phyloP scores from a whole-genome alignment of 2,329 filamentous ascomycete species.

The Colletotrichum endophyticum region DNA sequence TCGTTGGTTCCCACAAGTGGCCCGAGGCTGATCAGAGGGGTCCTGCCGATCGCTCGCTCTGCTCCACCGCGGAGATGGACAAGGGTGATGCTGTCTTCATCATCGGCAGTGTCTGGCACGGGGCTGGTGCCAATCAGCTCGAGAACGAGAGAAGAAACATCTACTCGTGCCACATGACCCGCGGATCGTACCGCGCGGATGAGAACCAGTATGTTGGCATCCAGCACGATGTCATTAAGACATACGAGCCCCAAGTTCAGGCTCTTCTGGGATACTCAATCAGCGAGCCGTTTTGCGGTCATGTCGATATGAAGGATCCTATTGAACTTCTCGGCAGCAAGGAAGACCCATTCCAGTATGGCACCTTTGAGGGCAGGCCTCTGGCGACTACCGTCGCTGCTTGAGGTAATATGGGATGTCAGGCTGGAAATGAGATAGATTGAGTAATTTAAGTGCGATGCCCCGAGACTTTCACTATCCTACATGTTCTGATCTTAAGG shows the following conservation, averaged over 20 bases:
- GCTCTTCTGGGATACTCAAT: not conserved
- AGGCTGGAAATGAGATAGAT: not conserved
- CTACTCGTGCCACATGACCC: not conserved
- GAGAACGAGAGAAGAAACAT: not conserved
- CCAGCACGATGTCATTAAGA: not conserved
- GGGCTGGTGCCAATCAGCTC: not conserved
- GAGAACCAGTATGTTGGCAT: not conserved
- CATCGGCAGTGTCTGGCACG: not conserved
- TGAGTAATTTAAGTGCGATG: too few species aligned
- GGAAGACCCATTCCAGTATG: not conserved
- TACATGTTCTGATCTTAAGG: not conserved
- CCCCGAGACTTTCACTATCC: not conserved
- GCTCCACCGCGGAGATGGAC: not conserved
- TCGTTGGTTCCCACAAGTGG: not conserved
- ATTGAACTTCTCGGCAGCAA: not conserved
- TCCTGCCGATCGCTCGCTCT: not conserved
- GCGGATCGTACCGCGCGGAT: not conserved
- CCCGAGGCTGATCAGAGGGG: not conserved
- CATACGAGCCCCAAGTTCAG: not conserved
- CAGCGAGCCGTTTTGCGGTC: not conserved
- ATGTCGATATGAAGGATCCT: not conserved
- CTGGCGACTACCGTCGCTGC: not conserved
- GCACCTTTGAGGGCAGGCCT: not conserved
- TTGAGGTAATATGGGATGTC: not conserved
- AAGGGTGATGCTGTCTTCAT: not conserved